A percentile compares a stretch with the other conserved stretches of the same genome.
phyloP scores from a whole-genome alignment of 805 yeast species.

The Yamadazyma tumulicola region DNA sequence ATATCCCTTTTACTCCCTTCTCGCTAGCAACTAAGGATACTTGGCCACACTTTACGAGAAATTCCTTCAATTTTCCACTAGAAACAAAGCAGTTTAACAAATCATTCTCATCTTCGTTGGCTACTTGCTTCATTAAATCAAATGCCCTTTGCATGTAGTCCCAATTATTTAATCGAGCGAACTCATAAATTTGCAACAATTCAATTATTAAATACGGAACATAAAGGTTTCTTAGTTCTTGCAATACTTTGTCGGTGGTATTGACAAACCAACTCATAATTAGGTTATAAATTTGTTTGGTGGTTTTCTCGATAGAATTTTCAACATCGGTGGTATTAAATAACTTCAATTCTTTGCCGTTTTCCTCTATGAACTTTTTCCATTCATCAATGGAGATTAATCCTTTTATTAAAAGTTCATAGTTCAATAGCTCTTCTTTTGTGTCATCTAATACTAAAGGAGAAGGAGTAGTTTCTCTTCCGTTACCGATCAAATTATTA shows the following conservation, averaged over 20 bases:
- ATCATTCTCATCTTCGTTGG: constrained; percentile 58
- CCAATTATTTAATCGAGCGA: constrained; percentile 35
- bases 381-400: constrained; percentile 49
- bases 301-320: constrained; percentile 35
- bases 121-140: constrained; percentile 58
- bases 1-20: constrained; percentile 44
- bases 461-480: constrained; percentile 8
- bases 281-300: constrained; percentile 23
- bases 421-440: constrained; percentile 48
- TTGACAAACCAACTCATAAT: constrained; percentile 37
- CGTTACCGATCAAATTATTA: constrained; percentile 3
- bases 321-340: constrained; percentile 31
- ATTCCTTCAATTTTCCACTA: constrained; percentile 55
- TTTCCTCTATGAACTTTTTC: constrained; percentile 33
- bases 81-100: constrained; percentile 58
- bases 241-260: constrained; percentile 27
- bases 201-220: constrained; percentile 72
- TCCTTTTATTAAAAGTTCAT: constrained; percentile 41
- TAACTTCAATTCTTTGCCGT: constrained; percentile 13
- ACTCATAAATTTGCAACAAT: constrained; percentile 50
- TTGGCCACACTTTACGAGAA: constrained; percentile 50
- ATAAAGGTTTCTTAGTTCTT: constrained; percentile 61
- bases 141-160: constrained; percentile 54
- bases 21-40: constrained; percentile 52
- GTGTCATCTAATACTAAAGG: constrained; percentile 28